Evolutionary conservation across 1,284 basidiomycete genomes (phyloP), one percentile per base, ranked within the genome.

Genomic region (Cerrena zonata): DNA sequence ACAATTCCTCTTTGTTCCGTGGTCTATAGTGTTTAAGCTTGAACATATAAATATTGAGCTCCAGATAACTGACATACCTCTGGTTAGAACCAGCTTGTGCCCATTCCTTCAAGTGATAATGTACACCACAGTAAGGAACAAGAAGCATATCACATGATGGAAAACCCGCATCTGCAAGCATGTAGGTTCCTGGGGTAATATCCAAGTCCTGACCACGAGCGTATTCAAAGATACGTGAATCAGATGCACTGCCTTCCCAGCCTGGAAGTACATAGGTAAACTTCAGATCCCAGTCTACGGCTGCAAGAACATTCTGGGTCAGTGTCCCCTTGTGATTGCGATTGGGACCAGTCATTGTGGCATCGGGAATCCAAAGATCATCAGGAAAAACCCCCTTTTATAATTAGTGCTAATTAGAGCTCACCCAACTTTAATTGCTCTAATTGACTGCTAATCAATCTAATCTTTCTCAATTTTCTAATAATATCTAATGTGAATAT

Each of bases 71-170:
- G 19, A 45, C 52, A 54, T 53, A 64, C 66, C 55, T 48, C 36
- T 58, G 53, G 4, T 23, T 18, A 22, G 11, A 13, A 40, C 50
- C 51, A 22, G 49, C 64, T 23, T 40, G 36, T 5, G 47, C 53
- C 67, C 68, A 72, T 58, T 72, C 67, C 11, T 57, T 53, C n/a
- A 71, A 53, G 56, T 73, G 68, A 53, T 73, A 73, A 0, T 62
- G 52, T 1, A 63, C 56, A 25, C 61, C 60, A 25, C 56, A 59
- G 53, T 72, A 71, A 2, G 68, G 69, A 3, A 60, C 56, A n/a
- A 71, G 52, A 2, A 69, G 55, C 4, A 49, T 47, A 50, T 66
- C 57, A 55, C 68, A 65, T 15, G 54, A 25, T 1, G 60, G 53
- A 54, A 67, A 70, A 0, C 66, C 67, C 22, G 68, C 66, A 61